phyloP scores from a whole-genome alignment of 805 yeast genomes.

The Blastobotrys terrestris region DNA sequence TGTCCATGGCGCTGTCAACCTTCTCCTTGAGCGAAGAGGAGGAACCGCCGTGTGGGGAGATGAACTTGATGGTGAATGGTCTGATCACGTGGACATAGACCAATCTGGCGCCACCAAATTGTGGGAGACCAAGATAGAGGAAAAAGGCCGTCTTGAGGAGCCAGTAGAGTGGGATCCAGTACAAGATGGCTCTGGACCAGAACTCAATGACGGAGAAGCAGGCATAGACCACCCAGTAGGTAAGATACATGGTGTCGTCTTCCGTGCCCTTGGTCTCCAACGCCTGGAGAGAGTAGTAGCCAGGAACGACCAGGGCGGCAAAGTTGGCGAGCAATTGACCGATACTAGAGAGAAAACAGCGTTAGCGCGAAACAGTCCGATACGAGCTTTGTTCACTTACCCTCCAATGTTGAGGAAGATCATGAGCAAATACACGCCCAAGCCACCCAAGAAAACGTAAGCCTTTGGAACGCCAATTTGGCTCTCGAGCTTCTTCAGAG shows the following conservation, averaged over 20 bases:
- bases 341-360: slow-evolving; percentile 36
- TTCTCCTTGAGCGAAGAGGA: slow-evolving; percentile 28
- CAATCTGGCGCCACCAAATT: slow-evolving; percentile 75
- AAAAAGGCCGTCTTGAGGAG: slow-evolving; percentile 84
- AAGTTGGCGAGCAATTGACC: slow-evolving; percentile 91
- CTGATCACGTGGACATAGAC: slow-evolving; percentile 60
- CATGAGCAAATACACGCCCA: slow-evolving; percentile 61
- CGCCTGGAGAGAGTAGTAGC: slow-evolving; percentile 81
- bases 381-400: slow-evolving; percentile 12
- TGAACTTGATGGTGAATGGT: slow-evolving; percentile 46
- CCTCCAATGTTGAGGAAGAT: slow-evolving; percentile 91
- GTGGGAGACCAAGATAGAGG: slow-evolving; percentile 82
- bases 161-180: slow-evolving; percentile 97
- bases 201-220: slow-evolving; percentile 86
- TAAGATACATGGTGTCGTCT: slow-evolving; percentile 83
- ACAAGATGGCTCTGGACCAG: slow-evolving; percentile 88
- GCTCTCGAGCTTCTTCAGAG: slow-evolving; percentile 29
- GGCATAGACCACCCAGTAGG: slow-evolving; percentile 99
- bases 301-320: slow-evolving; percentile 87
- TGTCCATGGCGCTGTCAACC: slow-evolving; percentile 23
- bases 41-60: slow-evolving; percentile 26
- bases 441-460: slow-evolving; percentile 67
- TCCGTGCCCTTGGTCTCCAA: slow-evolving; percentile 58
- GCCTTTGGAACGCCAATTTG: slow-evolving; percentile 60
- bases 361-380: no score